These are phyloP conservation scores for Orychophragmus violaceus DNA, from an alignment of 345 rosid species.

Conservation along the genomic window DNA sequence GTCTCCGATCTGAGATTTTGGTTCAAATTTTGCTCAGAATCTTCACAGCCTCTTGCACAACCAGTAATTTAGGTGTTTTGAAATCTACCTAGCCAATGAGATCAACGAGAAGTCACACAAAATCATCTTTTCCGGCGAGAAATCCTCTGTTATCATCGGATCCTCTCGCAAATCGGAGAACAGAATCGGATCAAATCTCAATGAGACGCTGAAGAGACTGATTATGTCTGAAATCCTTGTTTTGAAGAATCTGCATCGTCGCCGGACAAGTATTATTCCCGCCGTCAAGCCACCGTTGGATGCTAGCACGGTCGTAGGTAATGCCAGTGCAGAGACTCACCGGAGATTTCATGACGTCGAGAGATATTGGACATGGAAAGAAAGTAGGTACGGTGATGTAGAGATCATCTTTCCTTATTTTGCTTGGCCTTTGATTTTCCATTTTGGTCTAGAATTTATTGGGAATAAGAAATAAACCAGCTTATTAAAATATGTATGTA, in stretches of 20 bases:
- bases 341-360: conserved; percentile 94
- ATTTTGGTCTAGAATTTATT: conserved; percentile 24
- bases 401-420: conserved; percentile 52
- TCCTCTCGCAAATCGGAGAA: conserved; percentile 43
- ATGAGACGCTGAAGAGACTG: conserved; percentile 72
- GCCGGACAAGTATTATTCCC: conserved; percentile 90
- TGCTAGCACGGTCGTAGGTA: conserved; percentile 84
- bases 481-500: no score
- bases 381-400: conserved; percentile 64
- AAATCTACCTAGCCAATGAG: conserved; percentile 35
- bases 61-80: conserved; percentile 19
- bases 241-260: conserved; percentile 82
- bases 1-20: conserved; percentile 36
- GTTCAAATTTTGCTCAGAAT: conserved; percentile 39
- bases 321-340: conserved; percentile 92
- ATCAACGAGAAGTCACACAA: conserved; percentile 45
- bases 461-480: no score
- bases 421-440: conserved; percentile 8
- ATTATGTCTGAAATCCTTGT: conserved; percentile 68
- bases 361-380: conserved; percentile 82
- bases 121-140: conserved; percentile 55
- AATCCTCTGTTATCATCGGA: conserved; percentile 55
- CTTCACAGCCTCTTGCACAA: conserved; percentile 48
- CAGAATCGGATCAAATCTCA: conserved; percentile 68
- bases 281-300: conserved; percentile 82